Evolutionary conservation across 805 yeast genomes (phyloP), one percentile per base, ranked within the genome.

Genomic region (Priceomyces melissophilus): DNA sequence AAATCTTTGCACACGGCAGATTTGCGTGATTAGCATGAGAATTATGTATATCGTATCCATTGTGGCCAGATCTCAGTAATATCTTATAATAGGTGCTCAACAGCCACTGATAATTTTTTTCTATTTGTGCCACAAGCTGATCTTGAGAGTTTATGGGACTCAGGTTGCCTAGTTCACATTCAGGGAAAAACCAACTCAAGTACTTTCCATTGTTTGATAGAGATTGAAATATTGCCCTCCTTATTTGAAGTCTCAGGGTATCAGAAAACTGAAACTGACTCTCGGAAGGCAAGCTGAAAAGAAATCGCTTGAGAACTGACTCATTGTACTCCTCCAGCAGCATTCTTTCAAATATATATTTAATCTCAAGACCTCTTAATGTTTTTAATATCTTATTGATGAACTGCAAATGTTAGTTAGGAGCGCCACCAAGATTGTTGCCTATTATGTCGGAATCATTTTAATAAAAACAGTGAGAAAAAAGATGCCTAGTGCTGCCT

Each of bases 1-100:
- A 83, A 38, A 81, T 79, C 14, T 82, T 68, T 2, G 87, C 84
- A 58, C 96, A 87, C 0, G 91, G 83, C 58, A 86, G 68, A 12
- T 80, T 76, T 14, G 76, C 71, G 54, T 87, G 95, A 44, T 54
- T 60, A 4, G 69, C 68, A 34, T 59, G 61, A 42, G 58, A 61
- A 38, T 50, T 53, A 41, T 58, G 65, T 15, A 54, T 43, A 26
- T 48, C 46, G 38, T 44, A 46, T 29, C 46, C 47, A 4, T 52
- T 42, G 25, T 55, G 57, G 31, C 54, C 40, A n/a, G 33, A 29
- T 17, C 40, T 40, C 17, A 48, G 35, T 23, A 43, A 43, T 10
- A 43, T 33, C 28, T 49, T 45, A 48, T 61, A 60, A 44, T 68
- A 65, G 25, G 57, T 52, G 15, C 54, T 29, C 35, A 63, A 58